Percentiles rank a stretch among this genome's conserved stretches.
These are phyloP conservation scores for Colletotrichum sp. DNA, from an alignment of 2,329 filamentous ascomycete genomes.

Conservation along the genomic window DNA sequence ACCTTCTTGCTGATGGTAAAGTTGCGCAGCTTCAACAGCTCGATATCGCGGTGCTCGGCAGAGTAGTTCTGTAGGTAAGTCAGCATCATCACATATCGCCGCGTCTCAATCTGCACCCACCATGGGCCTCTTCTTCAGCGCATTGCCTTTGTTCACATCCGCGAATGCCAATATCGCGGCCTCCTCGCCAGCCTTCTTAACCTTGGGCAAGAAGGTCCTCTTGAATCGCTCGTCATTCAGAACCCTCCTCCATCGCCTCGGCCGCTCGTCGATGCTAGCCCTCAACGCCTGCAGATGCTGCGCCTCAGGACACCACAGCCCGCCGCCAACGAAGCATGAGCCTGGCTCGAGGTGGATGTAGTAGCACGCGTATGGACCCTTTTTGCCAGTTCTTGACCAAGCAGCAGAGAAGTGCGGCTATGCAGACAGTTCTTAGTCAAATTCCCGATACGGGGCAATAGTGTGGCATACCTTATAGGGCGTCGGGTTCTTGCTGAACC, in stretches of 20 bases:
- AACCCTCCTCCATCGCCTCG: slow-evolving; percentile 71
- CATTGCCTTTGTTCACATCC: slow-evolving; percentile 71
- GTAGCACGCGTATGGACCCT: slow-evolving; percentile 87
- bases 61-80: slow-evolving; percentile 67
- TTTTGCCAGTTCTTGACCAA: slow-evolving; percentile 86
- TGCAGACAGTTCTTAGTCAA: background rate
- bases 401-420: slow-evolving; percentile 84
- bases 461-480: slow-evolving; percentile 78
- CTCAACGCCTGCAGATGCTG: slow-evolving; percentile 71
- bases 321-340: slow-evolving; percentile 77
- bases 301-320: slow-evolving; percentile 80
- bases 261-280: slow-evolving; percentile 75
- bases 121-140: slow-evolving; percentile 87
- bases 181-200: slow-evolving; percentile 54
- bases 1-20: slow-evolving; percentile 76
- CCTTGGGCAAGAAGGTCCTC: slow-evolving; percentile 61
- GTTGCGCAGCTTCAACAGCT: slow-evolving; percentile 79
- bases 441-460: background rate
- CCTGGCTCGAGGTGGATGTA: slow-evolving; percentile 83
- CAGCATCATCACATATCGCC: background rate
- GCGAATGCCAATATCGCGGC: slow-evolving; percentile 74
- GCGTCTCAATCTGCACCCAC: slow-evolving; percentile 47
- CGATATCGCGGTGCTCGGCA: slow-evolving; percentile 78
- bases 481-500: slow-evolving; percentile 83
- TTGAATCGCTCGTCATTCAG: slow-evolving; percentile 67